Evolutionary conservation across 2,329 filamentous ascomycete genomes (phyloP).

Genomic region (Pseudocercospora musae): DNA sequence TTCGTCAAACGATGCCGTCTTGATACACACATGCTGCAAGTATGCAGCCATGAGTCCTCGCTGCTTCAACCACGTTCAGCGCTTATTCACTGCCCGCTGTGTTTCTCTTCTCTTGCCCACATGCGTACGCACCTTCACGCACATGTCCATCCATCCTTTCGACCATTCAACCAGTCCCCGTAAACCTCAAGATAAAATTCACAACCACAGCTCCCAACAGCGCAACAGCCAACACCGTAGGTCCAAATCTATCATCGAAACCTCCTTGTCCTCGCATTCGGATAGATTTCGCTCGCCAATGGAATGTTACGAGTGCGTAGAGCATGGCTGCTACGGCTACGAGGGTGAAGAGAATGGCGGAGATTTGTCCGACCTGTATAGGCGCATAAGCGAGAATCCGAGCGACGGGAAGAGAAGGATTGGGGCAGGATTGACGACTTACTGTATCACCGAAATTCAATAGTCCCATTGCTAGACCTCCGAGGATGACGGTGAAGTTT

Average conservation of each 20-base stretch:
- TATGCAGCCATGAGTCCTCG: neutral
- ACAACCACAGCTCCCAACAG: constrained; percentile 86
- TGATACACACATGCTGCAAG: neutral
- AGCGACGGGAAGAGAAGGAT: neutral
- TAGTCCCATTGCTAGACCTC: constrained; percentile 91
- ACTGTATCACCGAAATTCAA: constrained; percentile 88
- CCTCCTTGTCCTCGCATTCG: constrained; percentile 86
- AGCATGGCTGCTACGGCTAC: constrained; percentile 95
- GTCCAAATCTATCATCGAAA: constrained; percentile 94
- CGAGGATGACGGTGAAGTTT: constrained; percentile 98
- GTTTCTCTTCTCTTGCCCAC: neutral
- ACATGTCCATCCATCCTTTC: neutral
- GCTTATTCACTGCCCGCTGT: neutral
- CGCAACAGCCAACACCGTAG: constrained; percentile 83
- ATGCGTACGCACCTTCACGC: too few relatives aligned
- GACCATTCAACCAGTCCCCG: constrained; percentile 14
- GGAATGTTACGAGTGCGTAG: constrained; percentile 91
- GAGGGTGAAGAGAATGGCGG: constrained; percentile 85
- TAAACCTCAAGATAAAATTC: constrained; percentile 84
- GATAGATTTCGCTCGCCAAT: constrained; percentile 95
- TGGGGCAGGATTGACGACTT: constrained; percentile 30
- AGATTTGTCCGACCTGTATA: constrained; percentile 90
- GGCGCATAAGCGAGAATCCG: neutral
- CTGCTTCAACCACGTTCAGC: neutral
- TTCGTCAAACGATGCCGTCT: neutral